Evolutionary conservation across 768 basidiomycete genomes (phyloP), one percentile per base, ranked within the genome.

Genomic region (Gloeophyllum trabeum): DNA sequence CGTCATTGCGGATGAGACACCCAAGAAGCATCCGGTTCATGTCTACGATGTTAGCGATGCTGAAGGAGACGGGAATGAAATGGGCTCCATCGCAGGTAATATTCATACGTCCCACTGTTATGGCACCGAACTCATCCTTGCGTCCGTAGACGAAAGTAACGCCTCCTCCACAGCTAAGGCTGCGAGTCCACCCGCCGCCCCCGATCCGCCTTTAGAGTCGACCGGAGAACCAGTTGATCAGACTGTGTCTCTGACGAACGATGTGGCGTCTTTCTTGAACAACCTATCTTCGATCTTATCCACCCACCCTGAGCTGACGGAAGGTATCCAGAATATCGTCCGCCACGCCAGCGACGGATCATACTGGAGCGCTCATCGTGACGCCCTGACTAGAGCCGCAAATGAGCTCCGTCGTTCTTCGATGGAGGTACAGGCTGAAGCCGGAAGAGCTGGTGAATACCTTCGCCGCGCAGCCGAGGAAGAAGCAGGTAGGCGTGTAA

Each of bases 251-350:
- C 62, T 88, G 43, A 66, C 75, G 2, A 62, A 73, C 42, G 87
- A 90, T 48, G 53, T 89, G 30, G 76, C 83, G 1, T 55, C 67
- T 1, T 62, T 89, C 24, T 59, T 89, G 43, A 67, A 65, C 23
- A 68, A 67, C 2, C 56, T 88, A 43, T 71, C 69, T 32, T 61
- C 57, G n/a, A 66, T 78, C 23, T 54, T 87, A 34, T 62, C 71
- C 0, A 57, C 73, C 4, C 81, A 88, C 49, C 86, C 86, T 3
- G 83, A 89, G 47, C 57, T 89, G 7, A 71, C 79, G 3, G 78
- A 82, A 43, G 71, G 70, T 35, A 54, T 89, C 43, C 77, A 75
- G 43, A 78, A 73, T 52, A 72, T 89, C 24, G 55, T 76, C 35
- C 62, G 63, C 39, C 83, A 87, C 48, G 64, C 79, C 3, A 64